Evolutionary conservation across 371 early-diverging fungal species (phyloP).

Genomic region (Lichtheimia corymbifera): DNA sequence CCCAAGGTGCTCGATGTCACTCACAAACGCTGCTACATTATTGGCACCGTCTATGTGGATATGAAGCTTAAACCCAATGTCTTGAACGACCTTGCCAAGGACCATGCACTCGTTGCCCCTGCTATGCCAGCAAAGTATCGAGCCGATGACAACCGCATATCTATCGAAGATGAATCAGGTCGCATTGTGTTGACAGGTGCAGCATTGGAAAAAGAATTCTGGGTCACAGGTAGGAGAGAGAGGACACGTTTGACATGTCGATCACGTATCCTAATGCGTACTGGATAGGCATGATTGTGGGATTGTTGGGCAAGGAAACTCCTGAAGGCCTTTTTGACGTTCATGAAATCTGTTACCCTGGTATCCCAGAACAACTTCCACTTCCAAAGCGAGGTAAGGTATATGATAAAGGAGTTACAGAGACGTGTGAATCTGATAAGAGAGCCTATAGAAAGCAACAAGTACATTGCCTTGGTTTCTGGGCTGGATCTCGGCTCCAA

Average conservation of each 20-base stretch:
- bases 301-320: conserved; percentile 76
- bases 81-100: conserved; percentile 77
- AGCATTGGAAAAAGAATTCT: conserved; percentile 42
- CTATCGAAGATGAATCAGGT: conserved; percentile 92
- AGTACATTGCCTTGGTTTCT: conserved; percentile 80
- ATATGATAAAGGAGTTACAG: background rate
- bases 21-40: conserved; percentile 64
- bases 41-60: conserved; percentile 88
- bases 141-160: conserved; percentile 60
- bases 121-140: conserved; percentile 67
- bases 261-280: background rate
- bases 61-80: conserved; percentile 87
- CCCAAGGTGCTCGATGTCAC: conserved; percentile 71
- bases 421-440: conserved; percentile 4
- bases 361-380: conserved; percentile 55
- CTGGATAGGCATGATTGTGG: conserved; percentile 69
- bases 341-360: conserved; percentile 78
- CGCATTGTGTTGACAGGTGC: conserved; percentile 70
- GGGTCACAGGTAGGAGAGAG: conserved; percentile 66
- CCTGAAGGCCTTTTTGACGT: conserved; percentile 78
- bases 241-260: background rate
- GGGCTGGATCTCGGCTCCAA: conserved; percentile 71
- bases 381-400: conserved; percentile 7
- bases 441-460: conserved; percentile 27
- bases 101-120: conserved; percentile 68